Percentiles rank a stretch among this genome's conserved stretches.
phyloP scores from a whole-genome alignment of 2,329 filamentous ascomycete species.

The Venturia aucupariae region DNA sequence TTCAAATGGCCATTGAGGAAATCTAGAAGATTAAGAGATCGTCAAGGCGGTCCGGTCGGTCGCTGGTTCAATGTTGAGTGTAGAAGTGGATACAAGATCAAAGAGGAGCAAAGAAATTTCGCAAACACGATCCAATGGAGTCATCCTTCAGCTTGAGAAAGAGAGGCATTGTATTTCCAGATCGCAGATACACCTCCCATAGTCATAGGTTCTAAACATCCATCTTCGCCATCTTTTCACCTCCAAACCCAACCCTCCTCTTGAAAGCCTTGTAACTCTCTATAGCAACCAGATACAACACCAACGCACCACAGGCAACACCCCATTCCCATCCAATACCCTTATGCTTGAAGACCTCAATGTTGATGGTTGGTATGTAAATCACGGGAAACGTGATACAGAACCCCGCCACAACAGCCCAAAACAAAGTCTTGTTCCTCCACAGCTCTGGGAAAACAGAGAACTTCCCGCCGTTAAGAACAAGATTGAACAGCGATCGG shows the following conservation, averaged over 20 bases:
- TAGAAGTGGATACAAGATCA: too few species aligned
- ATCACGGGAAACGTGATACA: conserved; percentile 36
- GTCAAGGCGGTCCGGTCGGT: too few species aligned
- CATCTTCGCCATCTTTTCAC: neutral
- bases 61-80: too few species aligned
- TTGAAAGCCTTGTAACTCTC: conserved; percentile 35
- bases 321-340: conserved; percentile 39
- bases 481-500: conserved; percentile 58
- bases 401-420: conserved; percentile 33
- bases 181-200: too few species aligned
- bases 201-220: neutral
- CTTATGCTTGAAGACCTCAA: conserved; percentile 36
- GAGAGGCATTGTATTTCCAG: too few species aligned
- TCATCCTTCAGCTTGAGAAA: too few species aligned
- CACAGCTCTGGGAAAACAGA: conserved; percentile 40
- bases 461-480: conserved; percentile 51
- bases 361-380: conserved; percentile 37
- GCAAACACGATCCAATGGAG: too few species aligned
- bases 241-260: neutral
- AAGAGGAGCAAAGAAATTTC: too few species aligned
- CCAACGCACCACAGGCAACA: conserved; percentile 32
- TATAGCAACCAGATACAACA: conserved; percentile 32
- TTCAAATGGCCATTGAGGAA: too few species aligned
- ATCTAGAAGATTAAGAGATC: too few species aligned
- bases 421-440: conserved; percentile 36